Evolutionary conservation across 192 early-diverging fungal genomes (phyloP), one percentile per base, ranked within the genome.

Genomic region (Linnemannia zychae): DNA sequence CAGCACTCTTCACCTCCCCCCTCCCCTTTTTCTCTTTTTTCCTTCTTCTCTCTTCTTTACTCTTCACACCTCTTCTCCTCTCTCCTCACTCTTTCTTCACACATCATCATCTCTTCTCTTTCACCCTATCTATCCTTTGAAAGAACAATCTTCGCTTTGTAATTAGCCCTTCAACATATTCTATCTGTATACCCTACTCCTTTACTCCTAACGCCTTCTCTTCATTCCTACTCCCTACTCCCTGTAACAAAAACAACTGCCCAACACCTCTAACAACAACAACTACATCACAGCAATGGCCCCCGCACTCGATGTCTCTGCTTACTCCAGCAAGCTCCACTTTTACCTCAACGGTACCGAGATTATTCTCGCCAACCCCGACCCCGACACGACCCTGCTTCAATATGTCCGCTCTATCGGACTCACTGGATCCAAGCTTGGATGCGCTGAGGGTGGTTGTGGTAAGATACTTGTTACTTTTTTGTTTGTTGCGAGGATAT

Each of bases 381-480:
- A 93, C 79, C 90, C 93, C 31, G 92, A 94, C 67, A 82, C 87
- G 69, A 95, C 94, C 31, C 80, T 94, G 57, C 88, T 95, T 33
- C 92, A 93, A 82, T 95, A 93, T 86, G 80, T 95, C 83, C 91
- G 94, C 72, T 87, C 78, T 36, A 87, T 88, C 31, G 93, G 94
- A 5, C 87, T 95, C 44, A 93, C 93, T 7, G 93, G 93, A 36
- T 82, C 95, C 36, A 97, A 97, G 86, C 89, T 96, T 24, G 96
- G 96, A 33, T 96, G 96, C 78, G 93, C 91, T 67, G 95, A 95
- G 76, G 94, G 94, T 80, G 94, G 94, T 22, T 94, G 93, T 80
- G 94, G 92, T 78, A 81, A 52, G 87, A 80, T 33, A 22, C 22
- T 69, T 33, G 28, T 50, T 67, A 31, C 31, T 49, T 57, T 20